Percentiles rank a stretch among this genome's conserved stretches.
phyloP scores from a whole-genome alignment of 2,329 filamentous ascomycete species.

The Venturia asperata region DNA sequence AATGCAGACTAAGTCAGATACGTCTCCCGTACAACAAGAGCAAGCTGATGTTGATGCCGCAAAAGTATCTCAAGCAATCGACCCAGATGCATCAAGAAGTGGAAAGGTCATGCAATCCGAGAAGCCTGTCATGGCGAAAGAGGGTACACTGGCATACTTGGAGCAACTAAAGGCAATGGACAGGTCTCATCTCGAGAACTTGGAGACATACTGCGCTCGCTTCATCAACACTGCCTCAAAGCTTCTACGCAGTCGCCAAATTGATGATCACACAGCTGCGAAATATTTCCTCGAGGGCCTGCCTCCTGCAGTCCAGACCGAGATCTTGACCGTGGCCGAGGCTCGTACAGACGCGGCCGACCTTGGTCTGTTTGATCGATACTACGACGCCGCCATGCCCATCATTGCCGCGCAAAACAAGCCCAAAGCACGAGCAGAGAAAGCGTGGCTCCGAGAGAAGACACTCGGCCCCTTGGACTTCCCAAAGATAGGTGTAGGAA shows the following conservation, averaged over 20 bases:
- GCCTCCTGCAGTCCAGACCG: background rate
- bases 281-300: constrained; percentile 15
- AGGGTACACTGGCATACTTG: constrained; percentile 11
- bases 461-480: constrained; percentile 59
- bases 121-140: constrained; percentile 3
- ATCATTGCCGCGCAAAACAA: constrained; percentile 1
- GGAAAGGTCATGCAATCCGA: constrained; percentile 14
- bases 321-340: background rate
- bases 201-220: constrained; percentile 10
- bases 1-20: background rate
- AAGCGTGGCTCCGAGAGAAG: constrained; percentile 40
- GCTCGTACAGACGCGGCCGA: background rate
- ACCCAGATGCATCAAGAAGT: constrained; percentile 11
- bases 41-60: background rate
- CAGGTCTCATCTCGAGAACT: constrained; percentile 14
- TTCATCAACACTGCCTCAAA: constrained; percentile 17
- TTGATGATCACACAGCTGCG: constrained; percentile 13
- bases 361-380: constrained; percentile 10
- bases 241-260: constrained; percentile 5
- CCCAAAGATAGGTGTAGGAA: constrained; percentile 67
- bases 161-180: constrained; percentile 14
- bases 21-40: background rate
- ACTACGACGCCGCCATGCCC: constrained; percentile 15
- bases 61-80: constrained; percentile 6
- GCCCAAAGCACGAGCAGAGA: background rate